Base-by-base conservation (phyloP, 2,329 filamentous ascomycete species). In the Aureobasidium namibiae region DNA sequence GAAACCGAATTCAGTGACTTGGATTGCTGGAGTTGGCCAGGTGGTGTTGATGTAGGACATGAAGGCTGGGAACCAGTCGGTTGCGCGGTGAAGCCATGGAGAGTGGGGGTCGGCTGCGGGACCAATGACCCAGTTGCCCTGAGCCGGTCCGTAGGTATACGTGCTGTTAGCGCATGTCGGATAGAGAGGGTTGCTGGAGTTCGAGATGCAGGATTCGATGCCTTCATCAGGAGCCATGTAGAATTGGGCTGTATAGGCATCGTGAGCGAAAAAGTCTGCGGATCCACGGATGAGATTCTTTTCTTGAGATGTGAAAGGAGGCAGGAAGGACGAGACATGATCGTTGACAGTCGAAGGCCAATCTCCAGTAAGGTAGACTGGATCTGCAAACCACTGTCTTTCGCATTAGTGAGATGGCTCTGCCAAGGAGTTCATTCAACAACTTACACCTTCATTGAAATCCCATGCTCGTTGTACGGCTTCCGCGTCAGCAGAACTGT, bases 241-340 rank as follows among this genome's bases (percentile, higher is more conserved):
- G 11, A 82, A 66, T 18, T 78, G 75, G 1, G 86, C 81, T 66
- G 81, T 84, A 26, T 86, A 80, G 13, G 82, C 79, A 39, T 86
- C 82, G 60, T 71, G 67, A 31, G 69, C 71, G 59, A 70, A 73
- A 56, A 72, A 68, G 61, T 74, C 71, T 18, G 63, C 62, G 7
- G 68, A 66, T 11, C 68, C 68, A 21, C 64, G 65, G 46, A 73
- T 70, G n/a, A 65, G 33, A 14, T 60, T 63, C 44, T 67, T 70
- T 54, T 73, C 63, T 18, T 64, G 68, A 13, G 64, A 61, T 2
- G 70, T 73, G 52, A 72, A 75, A 7, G 62, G 61, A 0, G 65
- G 65, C 3, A 73, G 62, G 60, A 72, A 68, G 39, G 64, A 67
- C 2, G 63, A 65, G 8, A 74, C 65, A 52, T 72, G 70, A 31